Evolutionary conservation across 2,329 filamentous ascomycete genomes (phyloP).

Genomic region (Fusarium nisikadoi): DNA sequence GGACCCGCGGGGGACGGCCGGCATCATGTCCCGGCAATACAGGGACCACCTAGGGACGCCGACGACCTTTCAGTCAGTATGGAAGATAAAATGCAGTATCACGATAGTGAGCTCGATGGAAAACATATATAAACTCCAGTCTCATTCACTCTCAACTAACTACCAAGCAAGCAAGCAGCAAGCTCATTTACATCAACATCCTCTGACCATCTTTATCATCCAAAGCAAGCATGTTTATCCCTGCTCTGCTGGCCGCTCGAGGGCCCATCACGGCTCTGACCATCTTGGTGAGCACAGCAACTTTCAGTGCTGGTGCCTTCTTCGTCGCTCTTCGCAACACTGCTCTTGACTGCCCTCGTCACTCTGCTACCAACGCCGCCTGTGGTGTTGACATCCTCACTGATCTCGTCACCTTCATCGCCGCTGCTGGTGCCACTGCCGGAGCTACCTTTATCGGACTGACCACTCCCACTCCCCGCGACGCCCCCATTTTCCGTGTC

Average conservation of each 20-base stretch:
- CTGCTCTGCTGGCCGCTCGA: background rate
- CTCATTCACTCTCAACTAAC: accelerated
- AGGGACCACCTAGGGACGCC: accelerated
- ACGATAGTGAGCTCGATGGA: accelerated
- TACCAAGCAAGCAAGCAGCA: accelerated
- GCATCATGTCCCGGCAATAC: background rate
- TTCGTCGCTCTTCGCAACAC: background rate
- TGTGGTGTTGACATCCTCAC: background rate
- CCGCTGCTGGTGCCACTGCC: background rate
- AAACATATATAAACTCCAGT: background rate
- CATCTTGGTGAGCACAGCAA: background rate
- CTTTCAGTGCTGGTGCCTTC: background rate
- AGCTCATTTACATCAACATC: background rate
- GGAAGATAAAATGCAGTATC: accelerated
- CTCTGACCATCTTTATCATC: accelerated
- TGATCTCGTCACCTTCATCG: background rate
- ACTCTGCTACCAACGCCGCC: background rate
- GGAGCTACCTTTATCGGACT: background rate
- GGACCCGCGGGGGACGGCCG: background rate
- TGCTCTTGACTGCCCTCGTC: background rate
- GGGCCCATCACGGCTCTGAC: background rate
- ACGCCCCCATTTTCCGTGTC: background rate
- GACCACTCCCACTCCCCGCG: background rate
- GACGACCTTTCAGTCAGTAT: accelerated
- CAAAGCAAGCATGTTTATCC: background rate